These are phyloP conservation scores for Porodaedalea pini DNA, from an alignment of 1,284 basidiomycete genomes.

Conservation along the genomic window DNA sequence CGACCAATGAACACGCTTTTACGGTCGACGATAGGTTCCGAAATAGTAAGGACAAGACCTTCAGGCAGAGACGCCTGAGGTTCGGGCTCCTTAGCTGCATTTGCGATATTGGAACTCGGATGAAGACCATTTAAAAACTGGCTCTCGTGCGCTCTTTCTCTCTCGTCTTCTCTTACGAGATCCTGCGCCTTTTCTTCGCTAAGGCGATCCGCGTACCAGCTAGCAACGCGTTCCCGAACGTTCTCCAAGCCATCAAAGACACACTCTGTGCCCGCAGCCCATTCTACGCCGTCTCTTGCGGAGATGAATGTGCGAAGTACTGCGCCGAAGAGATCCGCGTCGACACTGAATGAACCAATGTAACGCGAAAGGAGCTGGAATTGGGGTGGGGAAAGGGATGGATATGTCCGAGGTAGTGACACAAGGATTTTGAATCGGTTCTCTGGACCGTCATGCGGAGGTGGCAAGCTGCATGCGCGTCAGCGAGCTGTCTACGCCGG, in stretches of 20 bases:
- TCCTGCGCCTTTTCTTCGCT: conserved; percentile 54
- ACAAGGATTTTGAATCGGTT: conserved; percentile 64
- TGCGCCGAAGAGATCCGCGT: conserved; percentile 68
- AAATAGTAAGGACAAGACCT: conserved; percentile 60
- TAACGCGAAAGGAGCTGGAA: conserved; percentile 84
- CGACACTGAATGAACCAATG: conserved; percentile 75
- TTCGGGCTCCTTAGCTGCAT: not conserved
- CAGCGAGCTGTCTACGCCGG: conserved; percentile 24
- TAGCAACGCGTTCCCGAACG: conserved; percentile 61
- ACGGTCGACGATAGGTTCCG: conserved; percentile 78
- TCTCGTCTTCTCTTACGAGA: conserved; percentile 54
- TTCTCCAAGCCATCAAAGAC: conserved; percentile 87
- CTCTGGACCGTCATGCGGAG: conserved; percentile 48
- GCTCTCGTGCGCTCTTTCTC: conserved; percentile 33
- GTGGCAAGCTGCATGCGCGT: conserved; percentile 40
- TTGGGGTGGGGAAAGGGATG: conserved; percentile 68
- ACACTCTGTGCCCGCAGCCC: conserved; percentile 69
- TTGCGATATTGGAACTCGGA: not conserved
- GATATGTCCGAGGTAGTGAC: conserved; percentile 72
- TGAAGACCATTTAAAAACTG: conserved; percentile 8
- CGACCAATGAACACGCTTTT: conserved; percentile 83
- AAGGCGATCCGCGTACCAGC: conserved; percentile 70
- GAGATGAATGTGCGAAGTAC: conserved; percentile 84
- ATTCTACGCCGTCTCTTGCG: conserved; percentile 61
- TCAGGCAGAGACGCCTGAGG: conserved; percentile 42